Conservation (phyloP, 192 early-diverging fungal genomes). For the Coemansia sp. region DNA sequence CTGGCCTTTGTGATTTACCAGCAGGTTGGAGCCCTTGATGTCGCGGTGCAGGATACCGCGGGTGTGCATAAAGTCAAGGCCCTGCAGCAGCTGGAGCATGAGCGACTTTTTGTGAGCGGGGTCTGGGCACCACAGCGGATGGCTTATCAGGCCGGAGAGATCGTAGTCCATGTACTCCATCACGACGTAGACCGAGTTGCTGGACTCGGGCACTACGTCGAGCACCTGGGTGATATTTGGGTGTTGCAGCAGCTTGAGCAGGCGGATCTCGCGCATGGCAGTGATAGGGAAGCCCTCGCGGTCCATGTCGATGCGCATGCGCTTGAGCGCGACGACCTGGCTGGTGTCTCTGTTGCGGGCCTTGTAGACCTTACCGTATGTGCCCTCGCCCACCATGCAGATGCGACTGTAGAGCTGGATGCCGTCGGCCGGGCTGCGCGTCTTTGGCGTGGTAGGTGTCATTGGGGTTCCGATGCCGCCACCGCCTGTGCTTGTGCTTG, state of each 20-base stretch:
- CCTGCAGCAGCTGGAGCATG: conserved; percentile 80
- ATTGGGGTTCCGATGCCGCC: conserved; percentile 26
- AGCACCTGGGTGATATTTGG: conserved; percentile 70
- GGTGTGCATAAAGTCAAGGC: conserved; percentile 83
- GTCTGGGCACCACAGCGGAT: conserved; percentile 69
- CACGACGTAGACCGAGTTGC: conserved; percentile 77
- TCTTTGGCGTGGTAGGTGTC: conserved; percentile 49
- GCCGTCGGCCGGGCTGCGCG: conserved; percentile 43
- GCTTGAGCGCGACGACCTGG: conserved; percentile 74
- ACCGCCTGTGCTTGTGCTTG: not conserved
- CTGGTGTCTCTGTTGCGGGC: conserved; percentile 70
- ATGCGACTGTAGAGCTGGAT: conserved; percentile 68
- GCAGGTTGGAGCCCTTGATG: conserved; percentile 92
- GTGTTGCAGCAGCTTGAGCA: conserved; percentile 68
- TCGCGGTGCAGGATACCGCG: conserved; percentile 86
- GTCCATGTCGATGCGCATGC: conserved; percentile 77
- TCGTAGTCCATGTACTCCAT: conserved; percentile 91
- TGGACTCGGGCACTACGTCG: conserved; percentile 68
- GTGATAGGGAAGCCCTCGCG: conserved; percentile 88
- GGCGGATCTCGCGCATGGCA: conserved; percentile 82
- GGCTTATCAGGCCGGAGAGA: conserved; percentile 72
- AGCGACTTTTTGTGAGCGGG: conserved; percentile 84
- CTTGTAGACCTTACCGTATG: conserved; percentile 86
- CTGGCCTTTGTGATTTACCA: conserved; percentile 82
- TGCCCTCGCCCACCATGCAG: conserved; percentile 81